Evolutionary conservation across 2,329 filamentous ascomycete genomes (phyloP), one percentile per base, ranked within the genome.

Genomic region (Berkeleyomyces basicola): DNA sequence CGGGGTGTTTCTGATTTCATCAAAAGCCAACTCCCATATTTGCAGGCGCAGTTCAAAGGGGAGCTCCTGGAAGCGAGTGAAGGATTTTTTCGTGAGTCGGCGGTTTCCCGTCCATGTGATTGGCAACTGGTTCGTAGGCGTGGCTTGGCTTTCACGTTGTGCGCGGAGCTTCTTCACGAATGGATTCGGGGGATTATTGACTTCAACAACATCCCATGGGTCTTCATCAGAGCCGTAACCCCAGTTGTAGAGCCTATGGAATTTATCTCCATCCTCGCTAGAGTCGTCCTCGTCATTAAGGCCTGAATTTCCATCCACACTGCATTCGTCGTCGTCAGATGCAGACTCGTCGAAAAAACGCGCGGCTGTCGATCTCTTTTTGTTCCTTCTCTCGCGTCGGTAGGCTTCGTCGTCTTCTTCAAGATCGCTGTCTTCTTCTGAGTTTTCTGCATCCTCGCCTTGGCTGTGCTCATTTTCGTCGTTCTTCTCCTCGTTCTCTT

Each of bases 11-110:
- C 14, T 16, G 5, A 62, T 7, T 33, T 61, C 59, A 9, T 61
- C 59, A 44, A 64, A 64, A 23, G 63, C 59, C 1, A 59, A 36
- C 31, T 64, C 60, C 63, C 63, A 64, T 16, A 64, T 64, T 4
- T 53, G 36, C 3, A 59, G 37, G 9, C 57, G 53, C 7, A 64
- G 59, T 11, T 62, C 59, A 9, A 9, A 16, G 9, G 63, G 63
- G 9, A 62, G 60, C 5, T 44, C 7, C 7, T 57, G 55, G 31
- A 64, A 64, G n/a, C 7, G 7, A 6, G 46, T 16, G 40, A 63
- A 64, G 11, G 47, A 40, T 7, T 40, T 42, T n/a, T 59, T 33
- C 16, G 3, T 23, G 9, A 60, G 14, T 31, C 37, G 59, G 49
- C 42, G 51, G 51, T 63, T 33, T 55, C 51, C 58, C 9, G 46